Percentiles rank a stretch among this genome's conserved stretches.
Conservation (phyloP, 2,329 filamentous ascomycete species). For the Chrysoporthe deuterocubensis region DNA sequence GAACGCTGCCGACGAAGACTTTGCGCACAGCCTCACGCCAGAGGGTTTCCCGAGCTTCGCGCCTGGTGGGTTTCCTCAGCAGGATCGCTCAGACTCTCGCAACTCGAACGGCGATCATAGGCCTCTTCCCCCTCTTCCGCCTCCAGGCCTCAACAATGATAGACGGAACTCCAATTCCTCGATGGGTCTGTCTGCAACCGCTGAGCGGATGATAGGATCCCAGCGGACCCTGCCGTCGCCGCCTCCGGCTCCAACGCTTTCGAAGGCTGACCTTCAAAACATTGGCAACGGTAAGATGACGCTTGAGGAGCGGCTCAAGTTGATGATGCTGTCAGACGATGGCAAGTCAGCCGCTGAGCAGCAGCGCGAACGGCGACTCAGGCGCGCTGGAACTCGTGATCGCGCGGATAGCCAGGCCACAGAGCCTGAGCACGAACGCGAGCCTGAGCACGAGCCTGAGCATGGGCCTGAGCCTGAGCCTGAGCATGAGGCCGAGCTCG, state of each 20-base stretch:
- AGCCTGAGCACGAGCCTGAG: constrained; percentile 24
- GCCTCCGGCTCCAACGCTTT: constrained; percentile 65
- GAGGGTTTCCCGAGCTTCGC: constrained; percentile 51
- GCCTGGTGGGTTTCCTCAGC: constrained; percentile 55
- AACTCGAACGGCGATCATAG: constrained; percentile 81
- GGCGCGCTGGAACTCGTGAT: constrained; percentile 58
- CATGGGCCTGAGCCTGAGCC: constrained; percentile 28
- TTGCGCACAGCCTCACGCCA: constrained; percentile 72
- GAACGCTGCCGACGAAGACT: constrained; percentile 62
- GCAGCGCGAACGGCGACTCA: constrained; percentile 71
- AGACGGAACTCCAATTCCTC: constrained; percentile 59
- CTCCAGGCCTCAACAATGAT: constrained; percentile 48
- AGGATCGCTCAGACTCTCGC: constrained; percentile 71
- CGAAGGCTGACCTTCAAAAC: constrained; percentile 78
- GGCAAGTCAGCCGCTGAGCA: constrained; percentile 65
- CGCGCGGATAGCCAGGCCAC: constrained; percentile 47
- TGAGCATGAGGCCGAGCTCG: constrained; percentile 45
- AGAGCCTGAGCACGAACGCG: constrained; percentile 45
- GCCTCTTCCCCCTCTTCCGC: constrained; percentile 83
- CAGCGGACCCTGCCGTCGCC: constrained; percentile 74
- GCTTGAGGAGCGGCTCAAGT: constrained; percentile 80
- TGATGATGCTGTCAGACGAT: constrained; percentile 85
- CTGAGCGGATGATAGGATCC: constrained; percentile 70
- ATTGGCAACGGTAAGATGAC: constrained; percentile 77
- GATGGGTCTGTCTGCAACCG: constrained; percentile 67